Percentiles rank a stretch among this genome's conserved stretches.
Conservation (phyloP, 2,329 filamentous ascomycete genomes). For the Domatiomyces catenatus region DNA sequence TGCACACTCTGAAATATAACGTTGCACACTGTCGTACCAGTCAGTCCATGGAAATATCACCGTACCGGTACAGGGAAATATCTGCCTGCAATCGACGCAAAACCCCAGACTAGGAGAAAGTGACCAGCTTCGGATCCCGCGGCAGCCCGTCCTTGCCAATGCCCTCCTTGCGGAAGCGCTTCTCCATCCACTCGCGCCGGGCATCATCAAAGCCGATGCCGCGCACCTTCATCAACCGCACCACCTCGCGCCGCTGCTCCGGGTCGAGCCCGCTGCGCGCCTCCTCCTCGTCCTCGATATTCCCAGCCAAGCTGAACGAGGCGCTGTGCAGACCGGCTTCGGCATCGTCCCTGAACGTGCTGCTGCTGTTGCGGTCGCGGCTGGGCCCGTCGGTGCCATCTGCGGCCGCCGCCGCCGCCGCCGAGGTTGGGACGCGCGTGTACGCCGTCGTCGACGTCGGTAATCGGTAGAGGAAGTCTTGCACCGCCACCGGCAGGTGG, state of each 20-base stretch:
- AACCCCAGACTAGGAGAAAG: conserved; percentile 39
- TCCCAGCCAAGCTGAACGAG: conserved; percentile 68
- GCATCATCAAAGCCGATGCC: conserved; percentile 83
- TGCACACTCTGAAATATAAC: too few relatives aligned
- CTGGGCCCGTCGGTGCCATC: too few relatives aligned
- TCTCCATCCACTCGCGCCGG: conserved; percentile 69
- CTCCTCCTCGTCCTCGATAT: conserved; percentile 63
- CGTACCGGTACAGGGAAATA: background rate
- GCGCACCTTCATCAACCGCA: conserved; percentile 77
- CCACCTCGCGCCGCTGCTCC: conserved; percentile 62
- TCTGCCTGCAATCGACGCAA: too few relatives aligned
- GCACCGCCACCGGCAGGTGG: conserved; percentile 37
- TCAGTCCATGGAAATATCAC: too few relatives aligned
- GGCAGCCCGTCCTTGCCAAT: conserved; percentile 80
- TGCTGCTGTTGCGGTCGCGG: conserved; percentile 56
- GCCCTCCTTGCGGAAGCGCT: conserved; percentile 68
- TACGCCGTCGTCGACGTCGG: conserved; percentile 44
- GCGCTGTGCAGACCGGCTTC: conserved; percentile 72
- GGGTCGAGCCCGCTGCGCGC: conserved; percentile 63
- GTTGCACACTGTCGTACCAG: too few relatives aligned
- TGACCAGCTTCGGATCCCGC: conserved; percentile 87
- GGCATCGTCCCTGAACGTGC: conserved; percentile 66
- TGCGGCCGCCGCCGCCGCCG: too few relatives aligned
- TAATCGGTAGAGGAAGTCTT: conserved; percentile 22
- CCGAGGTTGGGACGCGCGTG: conserved; percentile 50